A percentile compares a stretch with the other conserved stretches of the same genome.
These are phyloP conservation scores for Groenewaldozyma sp. DNA, from an alignment of 1,139 yeast species.

Conservation along the genomic window DNA sequence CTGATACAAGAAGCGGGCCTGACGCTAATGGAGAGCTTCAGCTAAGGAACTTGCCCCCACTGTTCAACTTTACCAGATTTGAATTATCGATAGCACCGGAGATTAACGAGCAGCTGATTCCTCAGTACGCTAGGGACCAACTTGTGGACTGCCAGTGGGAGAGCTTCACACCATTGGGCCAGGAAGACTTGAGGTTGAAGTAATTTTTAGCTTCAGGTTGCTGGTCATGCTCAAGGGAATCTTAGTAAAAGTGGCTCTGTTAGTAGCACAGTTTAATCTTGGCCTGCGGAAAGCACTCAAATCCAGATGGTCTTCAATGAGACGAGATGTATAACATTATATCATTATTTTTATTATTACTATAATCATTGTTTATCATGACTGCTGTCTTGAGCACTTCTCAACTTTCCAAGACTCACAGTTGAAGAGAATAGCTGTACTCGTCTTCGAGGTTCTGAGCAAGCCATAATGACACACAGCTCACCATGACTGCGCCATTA, in stretches of 20 bases:
- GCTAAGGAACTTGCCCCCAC: slow-evolving; percentile 31
- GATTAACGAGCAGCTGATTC: slow-evolving; percentile 31
- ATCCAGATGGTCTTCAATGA: neutral
- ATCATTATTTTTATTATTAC: neutral
- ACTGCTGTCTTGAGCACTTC: too few species aligned
- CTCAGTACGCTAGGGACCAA: slow-evolving; percentile 31
- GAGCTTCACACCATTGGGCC: slow-evolving; percentile 30
- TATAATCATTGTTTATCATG: neutral
- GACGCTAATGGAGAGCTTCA: slow-evolving; percentile 21
- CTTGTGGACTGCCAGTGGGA: slow-evolving; percentile 25
- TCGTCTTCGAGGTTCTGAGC: slow-evolving; percentile 95
- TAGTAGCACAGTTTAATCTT: too few species aligned
- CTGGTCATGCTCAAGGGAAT: too few species aligned
- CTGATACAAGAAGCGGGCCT: slow-evolving; percentile 31
- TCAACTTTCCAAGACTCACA: too few species aligned
- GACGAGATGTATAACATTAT: neutral
- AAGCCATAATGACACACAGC: slow-evolving; percentile 83
- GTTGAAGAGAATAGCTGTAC: slow-evolving; percentile 80
- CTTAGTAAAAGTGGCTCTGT: too few species aligned
- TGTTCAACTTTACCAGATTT: slow-evolving; percentile 32
- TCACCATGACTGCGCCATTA: slow-evolving; percentile 71
- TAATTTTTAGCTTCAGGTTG: too few species aligned
- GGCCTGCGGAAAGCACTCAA: too few species aligned
- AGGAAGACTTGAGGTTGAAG: slow-evolving; percentile 22
- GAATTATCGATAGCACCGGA: slow-evolving; percentile 36